Percentiles rank a stretch among this genome's conserved stretches.
These are phyloP conservation scores for Monosporozyma unispora DNA, from an alignment of 805 yeast species.

Conservation along the genomic window DNA sequence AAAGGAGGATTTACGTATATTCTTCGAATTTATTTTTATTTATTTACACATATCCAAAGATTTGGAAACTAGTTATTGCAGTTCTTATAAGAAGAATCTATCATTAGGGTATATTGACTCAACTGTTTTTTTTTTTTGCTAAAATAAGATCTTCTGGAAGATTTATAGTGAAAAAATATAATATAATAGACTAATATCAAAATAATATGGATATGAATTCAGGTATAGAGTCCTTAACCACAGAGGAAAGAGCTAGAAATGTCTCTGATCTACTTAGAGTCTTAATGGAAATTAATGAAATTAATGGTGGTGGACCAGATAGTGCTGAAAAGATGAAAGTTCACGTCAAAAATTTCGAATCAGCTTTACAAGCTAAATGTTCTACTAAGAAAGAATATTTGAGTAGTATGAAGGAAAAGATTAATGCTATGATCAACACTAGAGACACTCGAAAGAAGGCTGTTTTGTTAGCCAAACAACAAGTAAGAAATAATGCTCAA, in stretches of 20 bases:
- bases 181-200: too few species aligned
- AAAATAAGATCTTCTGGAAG: too few species aligned
- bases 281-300: constrained; percentile 29
- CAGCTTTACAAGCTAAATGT: constrained; percentile 51
- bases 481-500: neutral
- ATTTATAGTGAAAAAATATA: too few species aligned
- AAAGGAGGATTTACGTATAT: neutral
- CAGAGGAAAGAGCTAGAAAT: constrained; percentile 28
- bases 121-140: too few species aligned
- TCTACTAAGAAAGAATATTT: constrained; percentile 46
- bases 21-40: too few species aligned
- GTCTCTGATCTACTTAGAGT: constrained; percentile 28
- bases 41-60: too few species aligned
- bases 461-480: neutral
- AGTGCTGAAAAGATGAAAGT: constrained; percentile 38
- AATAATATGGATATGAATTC: neutral
- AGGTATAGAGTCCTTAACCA: constrained; percentile 18
- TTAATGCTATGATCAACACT: constrained; percentile 34
- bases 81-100: too few species aligned
- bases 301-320: constrained; percentile 29
- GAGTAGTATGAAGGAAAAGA: constrained; percentile 38
- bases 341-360: constrained; percentile 65
- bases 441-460: constrained; percentile 21
- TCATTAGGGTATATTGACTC: too few species aligned
- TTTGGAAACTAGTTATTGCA: too few species aligned